phyloP scores from a whole-genome alignment of 768 basidiomycete genomes.

The Wakefieldia striispora region DNA sequence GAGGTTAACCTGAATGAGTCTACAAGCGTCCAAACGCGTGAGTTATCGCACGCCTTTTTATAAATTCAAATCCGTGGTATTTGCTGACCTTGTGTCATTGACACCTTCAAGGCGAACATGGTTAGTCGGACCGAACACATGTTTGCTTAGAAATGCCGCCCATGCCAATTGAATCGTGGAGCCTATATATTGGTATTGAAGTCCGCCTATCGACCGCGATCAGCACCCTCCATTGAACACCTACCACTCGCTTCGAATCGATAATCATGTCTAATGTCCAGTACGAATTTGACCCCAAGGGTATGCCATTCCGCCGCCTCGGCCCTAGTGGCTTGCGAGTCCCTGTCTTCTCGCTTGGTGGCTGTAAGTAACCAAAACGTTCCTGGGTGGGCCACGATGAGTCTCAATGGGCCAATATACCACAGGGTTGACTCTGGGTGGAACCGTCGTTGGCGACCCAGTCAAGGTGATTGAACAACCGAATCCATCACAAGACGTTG shows the following conservation, averaged over 20 bases:
- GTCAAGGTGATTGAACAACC: slow-evolving; percentile 39
- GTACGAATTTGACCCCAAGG: slow-evolving; percentile 38
- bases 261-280: slow-evolving; percentile 24
- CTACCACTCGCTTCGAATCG: background rate
- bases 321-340: slow-evolving; percentile 49
- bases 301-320: slow-evolving; percentile 41
- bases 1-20: too few species aligned
- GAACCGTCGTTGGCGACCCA: slow-evolving; percentile 47
- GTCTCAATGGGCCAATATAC: background rate
- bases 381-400: background rate
- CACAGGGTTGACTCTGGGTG: slow-evolving; percentile 46
- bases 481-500: background rate
- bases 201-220: too few species aligned
- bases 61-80: too few species aligned
- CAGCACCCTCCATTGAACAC: too few species aligned
- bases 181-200: too few species aligned
- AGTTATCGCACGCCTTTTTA: too few species aligned
- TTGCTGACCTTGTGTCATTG: too few species aligned
- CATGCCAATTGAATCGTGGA: too few species aligned
- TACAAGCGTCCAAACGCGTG: too few species aligned
- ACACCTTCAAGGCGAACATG: too few species aligned
- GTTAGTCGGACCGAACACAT: too few species aligned
- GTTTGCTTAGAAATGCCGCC: too few species aligned
- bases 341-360: slow-evolving; percentile 51
- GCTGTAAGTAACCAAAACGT: slow-evolving; percentile 33